Percentiles rank a stretch among this genome's conserved stretches.
phyloP scores from a whole-genome alignment of 495 filamentous ascomycete genomes.

The Parathielavia hyrcaniae region DNA sequence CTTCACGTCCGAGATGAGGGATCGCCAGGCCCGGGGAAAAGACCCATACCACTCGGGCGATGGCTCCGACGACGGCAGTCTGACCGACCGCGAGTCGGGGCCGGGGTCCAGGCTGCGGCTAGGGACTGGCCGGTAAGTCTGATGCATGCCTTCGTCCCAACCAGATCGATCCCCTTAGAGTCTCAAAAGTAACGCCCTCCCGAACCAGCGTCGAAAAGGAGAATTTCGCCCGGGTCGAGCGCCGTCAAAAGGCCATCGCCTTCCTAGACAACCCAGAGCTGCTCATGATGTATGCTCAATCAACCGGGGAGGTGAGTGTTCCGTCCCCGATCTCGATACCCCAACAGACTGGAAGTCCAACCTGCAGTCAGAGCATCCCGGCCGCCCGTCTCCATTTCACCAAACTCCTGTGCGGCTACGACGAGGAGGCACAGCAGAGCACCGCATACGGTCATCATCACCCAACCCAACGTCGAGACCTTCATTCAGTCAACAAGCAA shows the following conservation, averaged over 20 bases:
- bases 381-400: constrained; percentile 46
- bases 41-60: constrained; percentile 38
- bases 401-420: constrained; percentile 44
- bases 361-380: constrained; percentile 37
- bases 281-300: constrained; percentile 49
- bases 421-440: constrained; percentile 13
- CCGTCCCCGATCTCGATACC: background rate
- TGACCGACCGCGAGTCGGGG: constrained; percentile 22
- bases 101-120: constrained; percentile 14
- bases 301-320: constrained; percentile 40
- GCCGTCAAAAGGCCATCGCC: constrained; percentile 38
- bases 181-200: background rate
- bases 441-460: background rate
- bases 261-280: constrained; percentile 47
- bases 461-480: background rate
- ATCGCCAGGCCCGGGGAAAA: constrained; percentile 50
- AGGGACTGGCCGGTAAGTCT: constrained; percentile 18
- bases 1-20: constrained; percentile 42
- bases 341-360: background rate
- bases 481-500: background rate
- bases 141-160: background rate
- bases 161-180: background rate
- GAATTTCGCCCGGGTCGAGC: constrained; percentile 31
- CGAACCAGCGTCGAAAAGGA: constrained; percentile 18
- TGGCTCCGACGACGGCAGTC: constrained; percentile 26